Percentiles rank a stretch among this genome's conserved stretches.
These are phyloP conservation scores for Cenchrus purpureus DNA, from an alignment of 176 grass and related monocot species.

Conservation along the genomic window DNA sequence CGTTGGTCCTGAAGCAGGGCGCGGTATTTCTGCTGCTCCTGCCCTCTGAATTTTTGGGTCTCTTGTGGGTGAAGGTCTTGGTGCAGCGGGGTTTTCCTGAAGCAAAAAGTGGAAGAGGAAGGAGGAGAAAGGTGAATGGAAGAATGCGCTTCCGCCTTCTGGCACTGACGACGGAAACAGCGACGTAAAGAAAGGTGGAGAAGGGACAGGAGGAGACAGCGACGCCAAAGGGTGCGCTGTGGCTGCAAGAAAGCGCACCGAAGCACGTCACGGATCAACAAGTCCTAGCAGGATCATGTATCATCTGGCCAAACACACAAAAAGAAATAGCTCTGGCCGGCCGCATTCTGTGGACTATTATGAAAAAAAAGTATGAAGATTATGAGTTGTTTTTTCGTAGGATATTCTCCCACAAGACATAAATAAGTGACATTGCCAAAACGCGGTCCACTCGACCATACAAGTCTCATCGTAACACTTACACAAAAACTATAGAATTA, in stretches of 20 bases:
- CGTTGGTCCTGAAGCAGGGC: not conserved
- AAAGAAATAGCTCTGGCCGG: not conserved
- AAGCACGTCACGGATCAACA: not conserved
- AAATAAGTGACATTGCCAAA: too few species aligned
- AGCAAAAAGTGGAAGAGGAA: not conserved
- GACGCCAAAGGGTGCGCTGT: not conserved
- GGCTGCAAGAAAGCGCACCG: not conserved
- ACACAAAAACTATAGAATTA: too few species aligned
- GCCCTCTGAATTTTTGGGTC: not conserved
- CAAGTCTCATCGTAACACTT: too few species aligned
- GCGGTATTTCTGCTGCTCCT: not conserved
- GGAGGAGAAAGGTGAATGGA: not conserved
- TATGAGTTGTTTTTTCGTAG: too few species aligned
- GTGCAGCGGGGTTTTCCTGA: not conserved
- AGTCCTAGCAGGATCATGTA: not conserved
- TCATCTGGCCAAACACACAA: not conserved
- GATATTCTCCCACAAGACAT: too few species aligned
- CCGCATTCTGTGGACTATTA: not conserved
- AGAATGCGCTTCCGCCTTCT: not conserved
- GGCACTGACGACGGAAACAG: constrained; percentile 14
- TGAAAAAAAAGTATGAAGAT: not conserved
- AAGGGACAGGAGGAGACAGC: not conserved
- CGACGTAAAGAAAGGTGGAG: not conserved
- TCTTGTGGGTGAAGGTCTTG: not conserved
- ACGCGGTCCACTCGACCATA: not conserved